Evolutionary conservation across 2,329 filamentous ascomycete species (phyloP).

Genomic region (Apiospora hydei): DNA sequence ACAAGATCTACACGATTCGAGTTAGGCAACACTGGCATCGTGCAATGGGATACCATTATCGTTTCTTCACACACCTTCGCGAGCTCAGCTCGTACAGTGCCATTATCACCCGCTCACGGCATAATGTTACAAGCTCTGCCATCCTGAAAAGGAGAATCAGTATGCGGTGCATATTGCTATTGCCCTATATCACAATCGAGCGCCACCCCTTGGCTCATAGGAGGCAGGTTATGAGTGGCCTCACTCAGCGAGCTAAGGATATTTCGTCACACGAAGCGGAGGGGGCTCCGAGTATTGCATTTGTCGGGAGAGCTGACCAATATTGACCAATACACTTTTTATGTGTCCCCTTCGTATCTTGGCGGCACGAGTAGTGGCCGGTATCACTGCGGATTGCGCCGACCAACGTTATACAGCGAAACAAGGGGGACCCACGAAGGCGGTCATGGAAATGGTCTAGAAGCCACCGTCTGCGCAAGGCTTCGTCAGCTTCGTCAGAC

Average conservation of each 20-base stretch:
- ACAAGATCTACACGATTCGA: neutral
- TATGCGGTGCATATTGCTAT: neutral
- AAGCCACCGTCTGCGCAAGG: neutral
- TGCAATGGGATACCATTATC: neutral
- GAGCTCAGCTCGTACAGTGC: neutral
- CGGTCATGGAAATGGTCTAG: neutral
- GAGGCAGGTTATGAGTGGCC: neutral
- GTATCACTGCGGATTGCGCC: neutral
- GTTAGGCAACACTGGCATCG: neutral
- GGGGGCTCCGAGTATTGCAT: conserved; percentile 3
- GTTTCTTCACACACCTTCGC: neutral
- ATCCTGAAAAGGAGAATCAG: neutral
- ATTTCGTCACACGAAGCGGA: neutral
- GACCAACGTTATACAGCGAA: conserved; percentile 8
- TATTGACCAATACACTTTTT: neutral
- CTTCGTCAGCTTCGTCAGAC: conserved; percentile 15
- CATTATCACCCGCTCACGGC: neutral
- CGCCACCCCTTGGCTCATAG: neutral
- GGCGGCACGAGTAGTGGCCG: neutral
- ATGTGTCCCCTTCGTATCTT: conserved; percentile 11
- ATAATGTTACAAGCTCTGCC: neutral
- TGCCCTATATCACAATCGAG: neutral
- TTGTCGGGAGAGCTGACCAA: conserved; percentile 3
- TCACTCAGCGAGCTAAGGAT: neutral
- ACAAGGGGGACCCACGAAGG: neutral